Base-by-base conservation (phyloP, 176 grass and related monocot genomes). In the Avena insularis region DNA sequence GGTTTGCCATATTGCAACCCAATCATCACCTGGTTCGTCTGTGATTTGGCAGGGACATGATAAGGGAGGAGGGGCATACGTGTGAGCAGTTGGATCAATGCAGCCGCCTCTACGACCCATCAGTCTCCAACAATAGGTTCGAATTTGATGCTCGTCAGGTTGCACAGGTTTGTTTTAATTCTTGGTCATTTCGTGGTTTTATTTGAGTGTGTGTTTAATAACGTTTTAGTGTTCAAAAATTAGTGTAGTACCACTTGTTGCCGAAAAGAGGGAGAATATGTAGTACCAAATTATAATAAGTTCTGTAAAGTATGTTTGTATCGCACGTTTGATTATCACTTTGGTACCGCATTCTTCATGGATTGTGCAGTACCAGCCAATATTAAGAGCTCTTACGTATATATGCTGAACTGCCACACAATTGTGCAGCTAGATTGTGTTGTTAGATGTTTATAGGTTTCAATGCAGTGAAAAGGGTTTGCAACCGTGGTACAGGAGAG, bases 31-130 rank as follows among this genome's bases (percentile, higher is more conserved):
- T 72, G 50, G 45, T 85, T 85, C 78, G 25, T 86, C 82, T 71
- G 53, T 67, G 31, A 79, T 88, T 89, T 79, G 75, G 49, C 83
- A 96, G 96, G 82, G 85, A 85, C 71, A 90, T 47, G n/a, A 82
- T 94, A 57, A 86, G 80, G 29, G 89, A 88, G 63, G 88, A 95
- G 60, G 95, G 74, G 79, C 47, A 88, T 69, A 87, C 91, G 77
- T 91, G 92, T 10, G 82, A 94, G 77, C 83, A 69, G 59, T 65
- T 98, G 88, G 93, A 94, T 48, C 77, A 85, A 29, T 96, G 89
- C 65, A 83, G 56, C 55, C 81, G 79, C 54, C 87, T 98, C 68
- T 84, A 85, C 45, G 89, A 94, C 77, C 85, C 83, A 49, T 92
- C 93, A 79, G 19, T 81, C 19, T 85, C 68, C 40, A 90, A 50